phyloP scores from a whole-genome alignment of 768 basidiomycete species.

The Podaxis rugospora region DNA sequence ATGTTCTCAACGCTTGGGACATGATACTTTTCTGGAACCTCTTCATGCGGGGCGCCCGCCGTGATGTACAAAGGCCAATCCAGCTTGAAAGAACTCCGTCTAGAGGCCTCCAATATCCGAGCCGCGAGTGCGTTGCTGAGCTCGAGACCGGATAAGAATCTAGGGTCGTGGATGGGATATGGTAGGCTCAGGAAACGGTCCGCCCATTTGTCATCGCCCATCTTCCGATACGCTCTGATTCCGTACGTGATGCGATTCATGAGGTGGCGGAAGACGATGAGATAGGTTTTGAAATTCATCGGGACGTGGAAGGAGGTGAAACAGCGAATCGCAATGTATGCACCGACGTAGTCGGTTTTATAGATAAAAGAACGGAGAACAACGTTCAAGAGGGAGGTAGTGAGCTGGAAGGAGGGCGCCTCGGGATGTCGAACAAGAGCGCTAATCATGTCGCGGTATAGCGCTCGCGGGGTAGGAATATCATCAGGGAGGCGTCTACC shows the following conservation, averaged over 20 bases:
- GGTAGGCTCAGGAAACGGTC: slow-evolving; percentile 23
- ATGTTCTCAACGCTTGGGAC: slow-evolving; percentile 18
- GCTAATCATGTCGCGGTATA: slow-evolving; percentile 42
- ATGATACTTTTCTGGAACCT: not conserved
- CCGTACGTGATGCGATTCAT: slow-evolving; percentile 24
- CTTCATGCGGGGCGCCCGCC: not conserved
- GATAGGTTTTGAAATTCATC: slow-evolving; percentile 34
- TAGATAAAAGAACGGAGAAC: slow-evolving; percentile 42
- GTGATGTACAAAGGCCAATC: not conserved
- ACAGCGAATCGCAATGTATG: slow-evolving; percentile 32
- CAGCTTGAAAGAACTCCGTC: not conserved
- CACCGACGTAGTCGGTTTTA: slow-evolving; percentile 43
- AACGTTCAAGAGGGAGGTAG: slow-evolving; percentile 32
- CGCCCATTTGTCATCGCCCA: slow-evolving; percentile 18
- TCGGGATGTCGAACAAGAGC: slow-evolving; percentile 16
- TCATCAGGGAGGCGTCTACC: not conserved
- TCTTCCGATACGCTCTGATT: slow-evolving; percentile 10
- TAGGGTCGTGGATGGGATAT: not conserved
- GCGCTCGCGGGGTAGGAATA: slow-evolving; percentile 27
- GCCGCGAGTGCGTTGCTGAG: not conserved
- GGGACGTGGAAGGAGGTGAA: slow-evolving; percentile 24
- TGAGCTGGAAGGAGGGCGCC: slow-evolving; percentile 21
- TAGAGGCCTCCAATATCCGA: not conserved
- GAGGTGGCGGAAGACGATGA: slow-evolving; percentile 33
- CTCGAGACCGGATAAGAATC: not conserved